Conservation (phyloP, 1,284 basidiomycete species). For the Chalciporus sp. region DNA sequence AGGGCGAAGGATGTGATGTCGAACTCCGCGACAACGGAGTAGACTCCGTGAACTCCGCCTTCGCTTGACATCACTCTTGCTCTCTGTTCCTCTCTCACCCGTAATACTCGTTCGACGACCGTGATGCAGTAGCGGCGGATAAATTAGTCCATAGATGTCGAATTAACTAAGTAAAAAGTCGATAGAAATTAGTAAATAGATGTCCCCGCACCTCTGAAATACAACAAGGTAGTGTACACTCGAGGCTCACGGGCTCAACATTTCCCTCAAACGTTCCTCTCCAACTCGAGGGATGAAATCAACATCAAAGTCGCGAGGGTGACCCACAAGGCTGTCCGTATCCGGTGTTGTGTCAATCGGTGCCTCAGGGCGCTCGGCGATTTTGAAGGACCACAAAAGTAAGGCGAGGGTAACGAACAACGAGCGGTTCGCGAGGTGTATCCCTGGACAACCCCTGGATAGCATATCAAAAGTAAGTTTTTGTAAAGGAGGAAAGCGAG, state of each 20-base stretch:
- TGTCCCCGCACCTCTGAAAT: too few species aligned
- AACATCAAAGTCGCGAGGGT: constrained; percentile 13
- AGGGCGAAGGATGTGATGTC: too few species aligned
- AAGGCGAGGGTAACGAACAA: constrained; percentile 20
- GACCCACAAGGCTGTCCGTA: constrained; percentile 11
- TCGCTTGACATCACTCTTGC: too few species aligned
- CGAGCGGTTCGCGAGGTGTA: constrained; percentile 26
- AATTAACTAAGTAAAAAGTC: too few species aligned
- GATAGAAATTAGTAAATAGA: too few species aligned
- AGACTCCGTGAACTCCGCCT: too few species aligned
- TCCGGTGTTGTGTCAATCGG: constrained; percentile 20
- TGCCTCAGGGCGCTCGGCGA: constrained; percentile 14
- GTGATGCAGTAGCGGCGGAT: too few species aligned
- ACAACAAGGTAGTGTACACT: neutral
- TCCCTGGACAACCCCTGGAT: constrained; percentile 27
- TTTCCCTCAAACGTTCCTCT: constrained; percentile 34
- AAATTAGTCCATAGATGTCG: too few species aligned
- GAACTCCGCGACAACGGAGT: too few species aligned
- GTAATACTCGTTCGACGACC: too few species aligned
- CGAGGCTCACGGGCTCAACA: constrained; percentile 24
- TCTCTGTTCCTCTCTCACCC: too few species aligned
- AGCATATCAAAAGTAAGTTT: neutral
- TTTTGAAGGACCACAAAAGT: constrained; percentile 28
- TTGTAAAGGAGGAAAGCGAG: neutral
- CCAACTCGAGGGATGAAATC: constrained; percentile 19